Percentiles rank a stretch among this genome's conserved stretches.
These are phyloP conservation scores for Solanum lycopersicoides DNA, from an alignment of 257 asterid genomes.

Conservation along the genomic window DNA sequence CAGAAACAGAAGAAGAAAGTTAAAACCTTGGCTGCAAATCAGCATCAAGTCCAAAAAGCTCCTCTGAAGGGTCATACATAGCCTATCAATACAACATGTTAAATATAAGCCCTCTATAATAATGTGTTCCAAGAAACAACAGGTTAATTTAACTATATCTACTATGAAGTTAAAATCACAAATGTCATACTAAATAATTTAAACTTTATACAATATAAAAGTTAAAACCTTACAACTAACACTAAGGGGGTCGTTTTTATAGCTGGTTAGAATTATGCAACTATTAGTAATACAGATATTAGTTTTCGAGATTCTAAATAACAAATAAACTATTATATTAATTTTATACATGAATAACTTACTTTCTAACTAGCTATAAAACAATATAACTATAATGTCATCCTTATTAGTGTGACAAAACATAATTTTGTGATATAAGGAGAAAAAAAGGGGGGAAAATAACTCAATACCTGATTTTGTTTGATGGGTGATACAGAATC, in stretches of 20 bases:
- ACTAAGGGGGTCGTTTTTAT: background rate
- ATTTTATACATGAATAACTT: background rate
- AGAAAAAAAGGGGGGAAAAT: background rate
- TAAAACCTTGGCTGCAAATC: constrained; percentile 69
- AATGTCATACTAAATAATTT: background rate
- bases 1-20: background rate
- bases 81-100: constrained; percentile 25
- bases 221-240: background rate
- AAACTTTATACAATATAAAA: background rate
- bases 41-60: constrained; percentile 58
- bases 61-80: constrained; percentile 83
- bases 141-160: background rate
- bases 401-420: background rate
- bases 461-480: constrained; percentile 26
- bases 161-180: background rate
- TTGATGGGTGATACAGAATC: constrained; percentile 34
- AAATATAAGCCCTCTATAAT: background rate
- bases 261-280: background rate
- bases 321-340: fast-evolving
- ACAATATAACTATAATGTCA: background rate
- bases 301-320: too few species aligned
- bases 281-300: too few species aligned
- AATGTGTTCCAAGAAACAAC: background rate
- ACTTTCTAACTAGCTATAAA: background rate
- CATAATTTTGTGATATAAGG: background rate